Conservation (phyloP, 148 eudicot species). For the Beta vulgaris region DNA sequence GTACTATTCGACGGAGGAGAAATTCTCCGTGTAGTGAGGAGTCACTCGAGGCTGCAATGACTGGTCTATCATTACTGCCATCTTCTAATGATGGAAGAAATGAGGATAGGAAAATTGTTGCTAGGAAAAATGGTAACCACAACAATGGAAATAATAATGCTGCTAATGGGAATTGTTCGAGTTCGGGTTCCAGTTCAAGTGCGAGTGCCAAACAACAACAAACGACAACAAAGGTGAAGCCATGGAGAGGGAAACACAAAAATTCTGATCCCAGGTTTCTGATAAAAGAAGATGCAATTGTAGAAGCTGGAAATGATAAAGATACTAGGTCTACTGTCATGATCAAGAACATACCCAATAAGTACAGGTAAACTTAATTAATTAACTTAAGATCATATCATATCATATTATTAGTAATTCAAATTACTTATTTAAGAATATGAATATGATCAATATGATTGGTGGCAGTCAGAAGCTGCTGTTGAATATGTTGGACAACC, state of each 20-base stretch:
- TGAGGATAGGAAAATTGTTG: background rate
- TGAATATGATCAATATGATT: background rate
- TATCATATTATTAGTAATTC: background rate
- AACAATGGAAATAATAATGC: background rate
- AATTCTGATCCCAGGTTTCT: conserved; percentile 64
- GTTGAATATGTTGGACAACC: conserved; percentile 96
- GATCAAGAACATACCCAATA: conserved; percentile 97
- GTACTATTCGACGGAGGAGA: background rate
- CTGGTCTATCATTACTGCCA: background rate
- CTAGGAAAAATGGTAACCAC: background rate
- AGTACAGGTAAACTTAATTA: conserved; percentile 58
- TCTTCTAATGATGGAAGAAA: background rate
- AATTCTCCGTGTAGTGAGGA: conserved; percentile 27
- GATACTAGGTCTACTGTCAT: conserved; percentile 89
- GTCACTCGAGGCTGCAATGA: conserved; percentile 9
- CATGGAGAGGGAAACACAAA: conserved; percentile 44
- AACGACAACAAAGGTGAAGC: conserved; percentile 8
- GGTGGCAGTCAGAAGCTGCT: conserved; percentile 77
- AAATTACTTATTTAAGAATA: background rate
- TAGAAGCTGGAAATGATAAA: conserved; percentile 31
- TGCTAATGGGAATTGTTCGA: conserved; percentile 9
- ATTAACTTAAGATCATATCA: background rate
- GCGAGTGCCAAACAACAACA: background rate
- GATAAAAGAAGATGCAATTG: conserved; percentile 63
- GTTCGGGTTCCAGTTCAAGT: conserved; percentile 1